Base-by-base conservation (phyloP, 805 yeast genomes). In the Candida maesae region DNA sequence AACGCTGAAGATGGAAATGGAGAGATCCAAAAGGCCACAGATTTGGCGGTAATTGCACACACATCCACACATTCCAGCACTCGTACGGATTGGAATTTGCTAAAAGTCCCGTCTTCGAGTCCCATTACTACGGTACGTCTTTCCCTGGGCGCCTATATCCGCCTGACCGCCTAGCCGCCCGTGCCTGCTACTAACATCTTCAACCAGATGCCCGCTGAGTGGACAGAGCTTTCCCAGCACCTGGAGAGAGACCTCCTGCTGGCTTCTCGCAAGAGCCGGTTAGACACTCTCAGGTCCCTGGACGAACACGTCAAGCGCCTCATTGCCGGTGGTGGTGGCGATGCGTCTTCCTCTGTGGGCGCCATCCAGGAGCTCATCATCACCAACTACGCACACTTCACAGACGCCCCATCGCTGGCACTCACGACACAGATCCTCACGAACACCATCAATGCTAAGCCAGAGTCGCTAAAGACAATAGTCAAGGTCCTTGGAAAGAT, bases 401-500 rank as follows among this genome's bases (percentile, higher is more conserved):
- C 52, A 1, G 49, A 42, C 19, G 21, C 37, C 1, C 33, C 21
- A 12, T 46, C 52, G 3, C 24, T 42, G 6, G 34, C 24, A 4
- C 14, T 32, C 20, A 30, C 59, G 11, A 36, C 41, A 2, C 33
- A 38, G 4, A 36, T 53, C 15, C 44, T 56, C 19, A 6, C 33
- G 8, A 15, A 30, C 42, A 35, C 48, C 9, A 19, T 44, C 20
- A 12, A 33, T 14, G 25, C 21, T 16, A 45, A 42, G 23, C 45
- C 46, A 15, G 47, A 44, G 18, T 45, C 50, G 3, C 19, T 41
- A 20, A 39, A 41, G 31, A 46, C 48, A 13, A 49, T 57, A 10
- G 31, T 47, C 7, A 50, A 45, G 13, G 61, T 54, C 9, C 51
- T 66, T 29, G 51, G 56, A 16, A 52, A 55, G 35, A 53, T 67